Evolutionary conservation across 2,329 filamentous ascomycete genomes (phyloP).

Genomic region (Calonectria henricotiae): DNA sequence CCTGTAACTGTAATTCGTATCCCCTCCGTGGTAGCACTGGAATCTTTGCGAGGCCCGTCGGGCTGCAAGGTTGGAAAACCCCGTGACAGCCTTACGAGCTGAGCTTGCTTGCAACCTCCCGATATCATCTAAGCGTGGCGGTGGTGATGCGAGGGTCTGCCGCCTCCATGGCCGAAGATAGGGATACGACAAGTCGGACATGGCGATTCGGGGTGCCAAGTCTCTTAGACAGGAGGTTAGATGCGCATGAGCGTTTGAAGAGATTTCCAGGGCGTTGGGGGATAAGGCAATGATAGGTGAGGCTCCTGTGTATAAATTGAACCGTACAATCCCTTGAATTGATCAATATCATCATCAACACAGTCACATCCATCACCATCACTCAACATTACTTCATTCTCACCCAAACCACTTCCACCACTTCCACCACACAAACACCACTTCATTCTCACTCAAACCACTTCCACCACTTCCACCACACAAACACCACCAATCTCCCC

Average conservation of each 20-base stretch:
- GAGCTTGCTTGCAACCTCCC: not conserved
- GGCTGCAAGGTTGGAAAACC: slow-evolving; percentile 1
- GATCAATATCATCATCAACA: slow-evolving; percentile 20
- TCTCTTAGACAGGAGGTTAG: not conserved
- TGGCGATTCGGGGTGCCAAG: not conserved
- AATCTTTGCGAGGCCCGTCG: not conserved
- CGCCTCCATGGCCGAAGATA: not conserved
- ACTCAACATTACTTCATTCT: not conserved
- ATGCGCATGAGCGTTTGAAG: not conserved
- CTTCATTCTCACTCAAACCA: not conserved
- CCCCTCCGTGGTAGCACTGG: not conserved
- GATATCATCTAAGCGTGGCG: not conserved
- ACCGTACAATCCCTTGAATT: not conserved
- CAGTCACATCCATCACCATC: slow-evolving; percentile 1
- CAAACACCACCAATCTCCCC: not conserved
- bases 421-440: not conserved
- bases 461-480: not conserved
- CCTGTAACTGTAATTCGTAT: not conserved
- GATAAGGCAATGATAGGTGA: slow-evolving; percentile 1
- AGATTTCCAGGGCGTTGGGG: not conserved
- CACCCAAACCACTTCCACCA: not conserved
- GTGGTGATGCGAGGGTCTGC: not conserved
- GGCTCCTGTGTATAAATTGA: slow-evolving; percentile 25
- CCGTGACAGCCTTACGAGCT: not conserved
- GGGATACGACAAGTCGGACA: not conserved